Evolutionary conservation across 495 filamentous ascomycete species (phyloP).

Genomic region (Penicillium daleae): DNA sequence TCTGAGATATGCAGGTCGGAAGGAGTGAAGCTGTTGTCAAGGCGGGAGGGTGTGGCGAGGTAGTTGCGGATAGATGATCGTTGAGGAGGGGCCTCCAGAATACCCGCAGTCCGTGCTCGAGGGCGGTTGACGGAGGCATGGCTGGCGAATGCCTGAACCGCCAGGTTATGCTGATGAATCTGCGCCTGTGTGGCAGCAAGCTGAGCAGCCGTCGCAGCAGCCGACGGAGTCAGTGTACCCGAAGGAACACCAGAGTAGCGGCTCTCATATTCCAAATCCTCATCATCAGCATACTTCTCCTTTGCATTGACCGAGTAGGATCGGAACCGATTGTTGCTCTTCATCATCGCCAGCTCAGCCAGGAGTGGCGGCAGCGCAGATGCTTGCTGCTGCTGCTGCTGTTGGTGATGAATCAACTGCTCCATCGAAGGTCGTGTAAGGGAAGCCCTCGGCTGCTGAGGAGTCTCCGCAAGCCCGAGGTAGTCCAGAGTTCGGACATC

Average conservation of each 20-base stretch:
- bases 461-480: slow-evolving; percentile 91
- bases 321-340: slow-evolving; percentile 83
- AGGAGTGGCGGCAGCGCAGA: slow-evolving; percentile 68
- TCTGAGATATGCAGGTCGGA: slow-evolving; percentile 75
- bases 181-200: slow-evolving; percentile 85
- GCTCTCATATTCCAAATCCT: slow-evolving; percentile 77
- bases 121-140: slow-evolving; percentile 82
- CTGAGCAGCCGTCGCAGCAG: slow-evolving; percentile 68
- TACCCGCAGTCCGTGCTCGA: slow-evolving; percentile 85
- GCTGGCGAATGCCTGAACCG: slow-evolving; percentile 86
- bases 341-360: slow-evolving; percentile 76
- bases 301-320: slow-evolving; percentile 99
- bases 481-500: slow-evolving; percentile 97
- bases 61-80: slow-evolving; percentile 75
- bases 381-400: slow-evolving; percentile 61
- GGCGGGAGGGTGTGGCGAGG: slow-evolving; percentile 73
- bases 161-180: slow-evolving; percentile 90
- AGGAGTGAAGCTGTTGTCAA: slow-evolving; percentile 82
- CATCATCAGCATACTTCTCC: slow-evolving; percentile 93
- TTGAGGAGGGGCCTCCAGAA: slow-evolving; percentile 81
- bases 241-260: slow-evolving; percentile 63
- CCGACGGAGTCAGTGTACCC: slow-evolving; percentile 71
- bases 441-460: slow-evolving; percentile 74
- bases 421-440: slow-evolving; percentile 61
- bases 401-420: slow-evolving; percentile 56